Evolutionary conservation across 306 rosid species (phyloP), one percentile per base, ranked within the genome.

Genomic region (Adenanthera pavonina): DNA sequence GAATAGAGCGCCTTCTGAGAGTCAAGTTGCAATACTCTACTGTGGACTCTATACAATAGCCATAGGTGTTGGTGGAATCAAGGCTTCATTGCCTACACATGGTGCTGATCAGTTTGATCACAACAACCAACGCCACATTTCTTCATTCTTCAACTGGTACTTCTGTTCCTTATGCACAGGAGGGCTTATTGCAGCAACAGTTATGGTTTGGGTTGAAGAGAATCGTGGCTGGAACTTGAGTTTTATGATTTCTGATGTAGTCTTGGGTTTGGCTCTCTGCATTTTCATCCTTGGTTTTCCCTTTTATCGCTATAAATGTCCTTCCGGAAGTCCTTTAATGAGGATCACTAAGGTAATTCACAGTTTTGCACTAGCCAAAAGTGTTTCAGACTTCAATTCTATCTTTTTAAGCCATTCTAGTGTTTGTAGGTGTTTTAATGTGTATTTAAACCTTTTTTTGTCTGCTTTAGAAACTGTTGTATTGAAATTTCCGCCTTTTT

Each of bases 111-210:
- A 85, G 61, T 80, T 85, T 5, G 89, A 83, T 41, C 77, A 49
- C 56, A 48, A 48, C 25, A 83, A 88, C 17, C 81, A 30, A 33
- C 68, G 33, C 13, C 71, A 65, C 44, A 69, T 88, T 41, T 77
- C 91, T 19, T 68, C 82, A 52, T 85, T 77, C 87, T 88, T 88
- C 86, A 85, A 70, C 33, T 88, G 87, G 88, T 83, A 78, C 68
- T 85, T 83, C 78, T 83, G 78, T 80, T 74, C 82, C 46, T 5
- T 88, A 1, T 73, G 80, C 54, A 33, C 53, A 0, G 87, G 86
- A 12, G 80, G 78, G 8, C 74, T 88, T 57, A 14, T 33, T 15
- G 75, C 87, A 60, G 14, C 78, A 15, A 70, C 82, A 70, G 44
- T 81, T 6, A 85, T 88, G 84, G 79, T 88, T 46, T 81, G 83